Percentiles rank a stretch among this genome's conserved stretches.
Evolutionary conservation across 495 filamentous ascomycete genomes (phyloP).

Genomic region (Neurospora africana): DNA sequence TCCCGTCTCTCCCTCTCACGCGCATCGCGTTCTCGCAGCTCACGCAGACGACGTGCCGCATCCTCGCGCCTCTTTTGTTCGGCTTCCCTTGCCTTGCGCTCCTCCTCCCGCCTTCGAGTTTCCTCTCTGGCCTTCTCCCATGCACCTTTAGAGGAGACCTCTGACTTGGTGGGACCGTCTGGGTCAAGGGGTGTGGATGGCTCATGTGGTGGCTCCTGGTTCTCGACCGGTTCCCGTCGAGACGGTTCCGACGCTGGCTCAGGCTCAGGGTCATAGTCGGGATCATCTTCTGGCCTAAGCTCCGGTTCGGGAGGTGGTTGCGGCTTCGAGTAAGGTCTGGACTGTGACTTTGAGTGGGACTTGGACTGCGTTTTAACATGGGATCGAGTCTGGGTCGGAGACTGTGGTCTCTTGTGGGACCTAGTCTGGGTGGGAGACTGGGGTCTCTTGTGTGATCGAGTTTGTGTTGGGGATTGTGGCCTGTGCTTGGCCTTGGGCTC

Average conservation of each 20-base stretch:
- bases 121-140: conserved; percentile 70
- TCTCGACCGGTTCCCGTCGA: background rate
- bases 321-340: conserved; percentile 3
- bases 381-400: conserved; percentile 7
- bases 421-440: conserved; percentile 2
- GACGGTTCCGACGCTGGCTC: conserved; percentile 5
- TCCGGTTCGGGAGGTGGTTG: conserved; percentile 4
- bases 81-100: conserved; percentile 43
- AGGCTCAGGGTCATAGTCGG: conserved; percentile 18
- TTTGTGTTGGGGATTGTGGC: background rate
- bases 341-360: background rate
- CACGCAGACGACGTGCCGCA: conserved; percentile 36
- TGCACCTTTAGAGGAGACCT: conserved; percentile 32
- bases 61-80: conserved; percentile 41
- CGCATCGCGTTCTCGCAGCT: conserved; percentile 53
- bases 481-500: conserved; percentile 8
- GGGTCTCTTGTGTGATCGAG: background rate
- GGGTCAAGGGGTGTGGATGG: conserved; percentile 25
- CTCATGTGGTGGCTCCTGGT: conserved; percentile 26
- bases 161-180: conserved; percentile 7
- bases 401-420: background rate
- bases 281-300: conserved; percentile 17
- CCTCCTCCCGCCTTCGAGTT: conserved; percentile 49
- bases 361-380: conserved; percentile 1
- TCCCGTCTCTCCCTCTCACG: conserved; percentile 43